These are phyloP conservation scores for Pestalotiopsis sp. DNA, from an alignment of 2,329 filamentous ascomycete species.

Conservation along the genomic window DNA sequence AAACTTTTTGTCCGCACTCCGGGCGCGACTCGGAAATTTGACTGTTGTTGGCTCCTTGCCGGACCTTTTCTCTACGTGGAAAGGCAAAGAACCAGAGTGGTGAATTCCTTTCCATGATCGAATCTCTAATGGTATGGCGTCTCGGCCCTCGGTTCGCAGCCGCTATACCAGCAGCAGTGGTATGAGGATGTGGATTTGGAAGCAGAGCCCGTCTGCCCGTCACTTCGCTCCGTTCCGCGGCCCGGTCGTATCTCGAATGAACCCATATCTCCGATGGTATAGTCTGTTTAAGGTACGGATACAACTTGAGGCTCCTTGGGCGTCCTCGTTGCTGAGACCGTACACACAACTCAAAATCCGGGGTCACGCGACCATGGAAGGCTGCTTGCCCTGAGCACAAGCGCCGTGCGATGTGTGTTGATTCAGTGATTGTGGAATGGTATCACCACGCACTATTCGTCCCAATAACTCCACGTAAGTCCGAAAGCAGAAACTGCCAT, in stretches of 20 bases:
- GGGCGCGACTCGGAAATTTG: neutral
- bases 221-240: neutral
- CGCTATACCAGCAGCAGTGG: neutral
- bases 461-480: neutral
- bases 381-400: neutral
- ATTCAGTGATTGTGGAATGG: neutral
- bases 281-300: neutral
- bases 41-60: neutral
- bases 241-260: neutral
- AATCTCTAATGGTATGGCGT: neutral
- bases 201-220: neutral
- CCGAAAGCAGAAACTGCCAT: neutral
- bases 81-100: neutral
- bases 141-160: neutral
- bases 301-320: neutral
- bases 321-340: neutral
- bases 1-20: neutral
- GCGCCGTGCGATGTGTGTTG: neutral
- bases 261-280: neutral
- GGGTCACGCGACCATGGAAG: neutral
- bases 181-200: neutral
- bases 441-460: neutral
- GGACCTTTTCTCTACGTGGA: neutral
- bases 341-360: neutral
- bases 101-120: neutral